Evolutionary conservation across 2,329 filamentous ascomycete genomes (phyloP), one percentile per base, ranked within the genome.

Genomic region (Monilinia vaccinii-corymbosi): DNA sequence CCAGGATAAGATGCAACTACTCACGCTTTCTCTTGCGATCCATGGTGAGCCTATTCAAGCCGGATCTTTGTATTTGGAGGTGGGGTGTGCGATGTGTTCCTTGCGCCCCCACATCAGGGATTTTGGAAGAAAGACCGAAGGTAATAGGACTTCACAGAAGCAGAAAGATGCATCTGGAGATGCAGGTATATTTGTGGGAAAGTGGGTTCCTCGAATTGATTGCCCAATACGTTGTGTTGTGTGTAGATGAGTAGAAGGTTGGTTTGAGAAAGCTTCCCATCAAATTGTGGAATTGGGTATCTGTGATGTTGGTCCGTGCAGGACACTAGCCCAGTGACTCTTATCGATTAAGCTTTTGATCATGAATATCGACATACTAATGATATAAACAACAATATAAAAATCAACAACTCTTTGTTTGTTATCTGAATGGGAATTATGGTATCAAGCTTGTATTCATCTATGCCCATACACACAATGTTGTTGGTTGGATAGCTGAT

Each of bases 1-100:
- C 8, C 49, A 38, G 31, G 21, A 36, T 28, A 16, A 31, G 42
- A 23, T 42, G 8, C 23, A 51, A 53, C 10, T 34, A 66, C 81
- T 67, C 66, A 86, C 83, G 81, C 77, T 84, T 84, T 72, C 81
- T 82, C 75, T 77, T 77, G 76, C 83, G 83, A 78, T 86, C 82
- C 83, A 86, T 86, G 69, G 65, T 64, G 56, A 64, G 64, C 62
- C 61, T 64, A 42, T 60, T 60, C 58, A 64, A 62, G 56, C 64
- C 38, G 48, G 62, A 57, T 63, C 51, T 59, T 50, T 60, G 52
- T 46, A 62, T 59, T 63, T 58, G 61, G 61, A 60, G 61, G 60
- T 63, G 55, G 64, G 62, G 62, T 61, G 64, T 65, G 57, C 59
- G 60, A 63, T 66, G 61, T 67, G 65, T 64, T 67, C 61, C 61